Evolutionary conservation across 495 filamentous ascomycete species (phyloP), one percentile per base, ranked within the genome.

Genomic region (Xylaria scruposa): DNA sequence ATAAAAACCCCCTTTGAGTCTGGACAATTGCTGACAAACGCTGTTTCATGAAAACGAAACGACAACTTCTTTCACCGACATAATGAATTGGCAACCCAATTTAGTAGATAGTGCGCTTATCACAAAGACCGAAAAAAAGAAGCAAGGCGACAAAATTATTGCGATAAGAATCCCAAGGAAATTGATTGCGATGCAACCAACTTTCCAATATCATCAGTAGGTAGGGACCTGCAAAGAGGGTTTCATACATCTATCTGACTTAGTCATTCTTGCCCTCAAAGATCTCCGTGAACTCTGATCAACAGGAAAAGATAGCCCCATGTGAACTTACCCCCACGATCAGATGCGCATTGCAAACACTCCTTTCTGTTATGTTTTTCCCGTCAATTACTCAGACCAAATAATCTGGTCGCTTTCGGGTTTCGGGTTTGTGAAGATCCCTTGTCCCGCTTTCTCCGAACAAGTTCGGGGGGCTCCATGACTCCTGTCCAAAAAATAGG

Each of bases 161-260:
- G 19, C 15, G n/a, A 61, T 29, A 59, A 59, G 4, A 1, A 13
- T 62, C 12, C 36, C 21, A 7, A 8, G 49, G 31, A 67, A 54
- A 54, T 38, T 68, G 65, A 58, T 56, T 44, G 65, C 65, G 65
- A 67, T 67, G 63, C 63, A 67, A 67, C 63, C 63, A 66, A 66
- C 63, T 31, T 12, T 21, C 38, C 38, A 44, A 63, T 42, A 17
- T 63, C n/a, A 13, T 60, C 59, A 42, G 9, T 38, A 21, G 36
- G 29, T 31, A 31, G 60, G 12, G 60, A 44, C 38, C 21, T 40
- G 33, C 58, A 60, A 38, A 60, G 31, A 19, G 33, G 54, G 26
- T 36, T 38, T 38, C 58, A 60, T n/a, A 36, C 58, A 38, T 60
- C 6, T 12, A 31, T 31, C 29, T 56, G 58, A 33, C 58, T 33